Evolutionary conservation across 129 eudicot species (phyloP), one percentile per base, ranked within the genome.

Genomic region (Calendula officinalis): DNA sequence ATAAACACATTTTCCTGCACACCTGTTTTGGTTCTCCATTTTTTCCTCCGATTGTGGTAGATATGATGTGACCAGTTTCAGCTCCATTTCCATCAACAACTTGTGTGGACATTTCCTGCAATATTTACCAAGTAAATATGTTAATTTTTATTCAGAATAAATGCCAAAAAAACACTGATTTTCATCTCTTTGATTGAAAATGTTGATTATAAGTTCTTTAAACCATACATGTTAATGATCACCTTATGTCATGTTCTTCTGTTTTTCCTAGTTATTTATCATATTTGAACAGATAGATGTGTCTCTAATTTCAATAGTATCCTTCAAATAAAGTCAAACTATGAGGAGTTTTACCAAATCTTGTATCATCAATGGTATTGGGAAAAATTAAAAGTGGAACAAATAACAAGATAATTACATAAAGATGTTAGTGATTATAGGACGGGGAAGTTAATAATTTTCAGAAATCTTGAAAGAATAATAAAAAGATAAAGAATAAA

Each of bases 21-120:
- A 89, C 97, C 88, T 86, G 97, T 69, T 89, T 89, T 46, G 97
- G 97, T 66, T 89, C 95, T 54, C 97, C 97, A 83, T 89, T 89
- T 64, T 83, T 89, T 67, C 97, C 97, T 33, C 95, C 95, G 48
- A 89, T 89, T 53, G 95, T 89, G 9, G 95, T 86, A 38, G 95
- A 85, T 51, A 89, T 85, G 61, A 89, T 89, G 69, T 89, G 90
- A 63, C 97, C 97, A 10, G 97, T 84, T 47, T 78, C 90, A 5
- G 87, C 80, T 59, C 72, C 94, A 64, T 81, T 86, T 58, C 84
- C 82, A 63, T 76, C 87, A 71, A 85, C 73, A 55, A 85, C 82
- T 22, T 83, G 76, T 71, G 88, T 71, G 44, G 95, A 63, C 83
- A 81, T 78, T 80, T 83, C 94, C 94, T 85, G 72, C 78, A 73